Evolutionary conservation across 257 asterid genomes (phyloP).

Genomic region (Verbascum thapsus): DNA sequence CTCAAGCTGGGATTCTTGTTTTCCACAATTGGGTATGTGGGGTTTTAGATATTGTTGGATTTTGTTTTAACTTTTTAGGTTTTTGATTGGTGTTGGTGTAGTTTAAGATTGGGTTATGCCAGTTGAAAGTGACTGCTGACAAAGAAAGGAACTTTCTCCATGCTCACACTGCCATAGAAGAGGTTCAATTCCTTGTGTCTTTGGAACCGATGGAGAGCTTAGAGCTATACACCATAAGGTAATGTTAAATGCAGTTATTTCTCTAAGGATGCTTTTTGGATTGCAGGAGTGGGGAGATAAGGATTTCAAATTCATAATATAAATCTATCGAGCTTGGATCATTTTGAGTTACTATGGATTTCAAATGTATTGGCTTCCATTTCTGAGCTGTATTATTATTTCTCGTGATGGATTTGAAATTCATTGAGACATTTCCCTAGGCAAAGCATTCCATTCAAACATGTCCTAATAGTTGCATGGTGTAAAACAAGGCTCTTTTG

Average conservation of each 20-base stretch:
- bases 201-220: slow-evolving; percentile 81
- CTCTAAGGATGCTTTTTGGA: too few relatives aligned
- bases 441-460: too few relatives aligned
- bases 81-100: slow-evolving; percentile 37
- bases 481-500: neutral
- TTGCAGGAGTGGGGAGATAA: too few relatives aligned
- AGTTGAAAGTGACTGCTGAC: slow-evolving; percentile 79
- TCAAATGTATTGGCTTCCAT: too few relatives aligned
- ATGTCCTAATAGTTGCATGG: neutral
- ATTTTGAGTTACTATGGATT: too few relatives aligned
- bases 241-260: slow-evolving; percentile 7
- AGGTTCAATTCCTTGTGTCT: slow-evolving; percentile 86
- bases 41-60: neutral
- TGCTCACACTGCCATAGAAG: slow-evolving; percentile 75
- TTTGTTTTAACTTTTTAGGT: neutral
- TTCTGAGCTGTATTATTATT: too few relatives aligned
- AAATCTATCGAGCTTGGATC: too few relatives aligned
- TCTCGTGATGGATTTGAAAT: too few relatives aligned
- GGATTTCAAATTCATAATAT: too few relatives aligned
- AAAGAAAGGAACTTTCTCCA: slow-evolving; percentile 77
- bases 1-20: neutral
- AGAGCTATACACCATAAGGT: slow-evolving; percentile 97
- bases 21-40: neutral
- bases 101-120: slow-evolving; percentile 89
- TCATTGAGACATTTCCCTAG: too few relatives aligned